Conservation (phyloP, 306 rosid species). For the Acacia melanoxylon region DNA sequence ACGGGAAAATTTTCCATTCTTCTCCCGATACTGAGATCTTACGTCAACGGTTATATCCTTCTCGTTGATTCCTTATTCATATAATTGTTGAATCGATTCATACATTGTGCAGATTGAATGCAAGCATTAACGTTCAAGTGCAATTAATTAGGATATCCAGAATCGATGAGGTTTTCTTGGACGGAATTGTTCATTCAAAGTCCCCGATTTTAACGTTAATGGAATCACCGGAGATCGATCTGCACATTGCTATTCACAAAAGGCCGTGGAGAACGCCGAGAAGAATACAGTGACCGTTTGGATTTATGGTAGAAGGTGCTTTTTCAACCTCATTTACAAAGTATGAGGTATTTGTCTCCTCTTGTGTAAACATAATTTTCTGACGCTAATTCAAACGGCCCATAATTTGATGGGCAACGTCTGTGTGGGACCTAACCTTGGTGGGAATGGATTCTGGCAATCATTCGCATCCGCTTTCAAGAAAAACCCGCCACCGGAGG, state of each 20-base stretch:
- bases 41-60: not conserved
- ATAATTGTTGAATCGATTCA: not conserved
- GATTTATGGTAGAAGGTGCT: too few relatives aligned
- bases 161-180: constrained; percentile 10
- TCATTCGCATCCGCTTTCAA: constrained; percentile 69
- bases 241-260: constrained; percentile 32
- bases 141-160: not conserved
- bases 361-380: too few relatives aligned
- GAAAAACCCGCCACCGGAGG: constrained; percentile 70
- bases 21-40: not conserved
- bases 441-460: constrained; percentile 66
- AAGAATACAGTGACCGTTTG: not conserved
- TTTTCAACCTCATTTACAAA: too few relatives aligned
- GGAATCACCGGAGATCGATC: constrained; percentile 35
- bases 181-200: constrained; percentile 25
- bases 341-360: too few relatives aligned
- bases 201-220: constrained; percentile 34
- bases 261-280: constrained; percentile 36
- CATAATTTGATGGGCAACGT: constrained; percentile 80
- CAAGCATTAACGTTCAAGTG: not conserved
- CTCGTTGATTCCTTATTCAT: not conserved
- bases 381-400: too few relatives aligned
- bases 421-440: constrained; percentile 79
- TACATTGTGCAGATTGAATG: not conserved
- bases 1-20: not conserved